phyloP scores from a whole-genome alignment of 2,329 filamentous ascomycete species.

The Clarireedia monteithiana region DNA sequence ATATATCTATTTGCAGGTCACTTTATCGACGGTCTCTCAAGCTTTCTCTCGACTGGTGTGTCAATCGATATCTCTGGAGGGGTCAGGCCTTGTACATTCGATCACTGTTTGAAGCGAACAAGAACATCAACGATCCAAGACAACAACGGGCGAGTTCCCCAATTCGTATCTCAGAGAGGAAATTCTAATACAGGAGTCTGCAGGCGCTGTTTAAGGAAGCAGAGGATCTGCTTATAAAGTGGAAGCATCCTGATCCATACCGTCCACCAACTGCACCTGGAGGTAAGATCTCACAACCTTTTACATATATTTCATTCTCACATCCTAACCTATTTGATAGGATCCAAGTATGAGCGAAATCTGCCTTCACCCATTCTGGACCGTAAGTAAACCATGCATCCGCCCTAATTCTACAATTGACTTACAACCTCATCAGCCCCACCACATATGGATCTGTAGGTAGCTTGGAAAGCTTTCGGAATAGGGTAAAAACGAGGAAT shows the following conservation, averaged over 20 bases:
- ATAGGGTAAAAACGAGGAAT: background rate
- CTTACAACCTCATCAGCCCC: slow-evolving; percentile 19
- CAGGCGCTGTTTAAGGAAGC: slow-evolving; percentile 82
- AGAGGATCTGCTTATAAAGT: slow-evolving; percentile 78
- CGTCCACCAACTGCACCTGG: slow-evolving; percentile 83
- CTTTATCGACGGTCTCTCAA: slow-evolving; percentile 92
- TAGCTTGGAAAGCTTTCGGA: background rate
- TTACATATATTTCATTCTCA: background rate
- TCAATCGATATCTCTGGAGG: slow-evolving; percentile 88
- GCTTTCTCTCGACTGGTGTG: slow-evolving; percentile 89
- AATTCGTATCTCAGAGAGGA: background rate
- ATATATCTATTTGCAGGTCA: slow-evolving; percentile 37
- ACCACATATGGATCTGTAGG: slow-evolving; percentile 16
- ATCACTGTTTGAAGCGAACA: slow-evolving; percentile 91
- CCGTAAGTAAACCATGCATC: slow-evolving; percentile 49
- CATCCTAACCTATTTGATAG: slow-evolving; percentile 37
- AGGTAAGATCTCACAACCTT: slow-evolving; percentile 47
- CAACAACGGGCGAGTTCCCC: slow-evolving; percentile 57
- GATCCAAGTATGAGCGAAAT: slow-evolving; percentile 95
- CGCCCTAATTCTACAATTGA: background rate
- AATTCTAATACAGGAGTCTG: slow-evolving; percentile 2
- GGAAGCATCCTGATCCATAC: slow-evolving; percentile 98
- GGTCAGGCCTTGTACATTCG: slow-evolving; percentile 95
- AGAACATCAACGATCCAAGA: slow-evolving; percentile 71
- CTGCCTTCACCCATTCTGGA: slow-evolving; percentile 71